Evolutionary conservation across 345 rosid genomes (phyloP).

Genomic region (Abelmoschus esculentus): DNA sequence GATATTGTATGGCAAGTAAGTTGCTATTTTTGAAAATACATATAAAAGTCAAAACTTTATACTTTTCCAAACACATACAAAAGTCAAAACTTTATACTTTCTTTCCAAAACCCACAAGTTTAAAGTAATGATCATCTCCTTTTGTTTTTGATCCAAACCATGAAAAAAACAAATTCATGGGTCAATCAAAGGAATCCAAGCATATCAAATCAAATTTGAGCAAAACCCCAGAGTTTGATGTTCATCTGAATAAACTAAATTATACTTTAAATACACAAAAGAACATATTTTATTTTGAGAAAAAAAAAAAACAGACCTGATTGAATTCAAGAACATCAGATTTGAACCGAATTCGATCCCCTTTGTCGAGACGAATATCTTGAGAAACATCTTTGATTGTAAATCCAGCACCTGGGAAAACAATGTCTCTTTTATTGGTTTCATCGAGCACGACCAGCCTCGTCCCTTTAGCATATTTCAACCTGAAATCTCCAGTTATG

Average conservation of each 20-base stretch:
- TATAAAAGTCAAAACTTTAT: not conserved
- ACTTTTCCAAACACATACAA: not conserved
- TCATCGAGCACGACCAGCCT: not conserved
- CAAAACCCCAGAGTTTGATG: not conserved
- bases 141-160: not conserved
- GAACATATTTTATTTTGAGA: not conserved
- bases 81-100: not conserved
- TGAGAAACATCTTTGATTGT: not conserved
- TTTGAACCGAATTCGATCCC: not conserved
- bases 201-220: not conserved
- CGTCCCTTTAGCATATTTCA: not conserved
- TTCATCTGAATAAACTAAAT: not conserved
- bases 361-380: not conserved
- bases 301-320: not conserved
- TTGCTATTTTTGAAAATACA: not conserved
- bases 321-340: conserved; percentile 3
- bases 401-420: not conserved
- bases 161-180: not conserved
- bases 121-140: not conserved
- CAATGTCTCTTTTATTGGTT: not conserved
- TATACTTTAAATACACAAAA: not conserved
- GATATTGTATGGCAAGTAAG: not conserved
- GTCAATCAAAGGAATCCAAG: not conserved
- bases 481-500: not conserved
- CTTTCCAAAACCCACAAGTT: not conserved